Evolutionary conservation across 176 grass and related monocot genomes (phyloP), one percentile per base, ranked within the genome.

Genomic region (Pharus latifolius): DNA sequence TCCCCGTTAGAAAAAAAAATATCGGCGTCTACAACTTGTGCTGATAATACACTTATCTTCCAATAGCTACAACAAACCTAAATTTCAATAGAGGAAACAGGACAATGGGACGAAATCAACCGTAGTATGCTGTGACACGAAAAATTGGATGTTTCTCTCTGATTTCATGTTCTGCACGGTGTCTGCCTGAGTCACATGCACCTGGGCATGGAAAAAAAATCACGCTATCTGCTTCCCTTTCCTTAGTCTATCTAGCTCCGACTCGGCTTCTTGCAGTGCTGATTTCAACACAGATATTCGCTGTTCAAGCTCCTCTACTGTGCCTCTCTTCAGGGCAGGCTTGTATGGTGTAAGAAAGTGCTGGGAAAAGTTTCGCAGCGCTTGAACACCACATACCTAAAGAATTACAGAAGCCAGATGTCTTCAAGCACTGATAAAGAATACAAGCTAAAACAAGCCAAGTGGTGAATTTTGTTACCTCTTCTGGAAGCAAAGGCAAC

Each of bases 401-500:
- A 82, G 28, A 78, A 67, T 9, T 38, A 67, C 47, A 81, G 1
- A 48, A 47, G 61, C 0, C 8, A 7, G 13, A 16, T 12, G 49
- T 70, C 14, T 57, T 75, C 0, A 80, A 38, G 17, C 28, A 51
- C 30, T 54, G 12, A 11, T 10, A 33, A 63, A 62, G 10, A 63
- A 41, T 29, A 7, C 3, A 56, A 6, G 45, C 25, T 24, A 2
- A 2, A 56, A 64, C 33, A 75, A 18, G 38, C 10, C 13, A 34
- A 63, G 23, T 19, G n/a, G 1, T 22, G 3, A 42, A 86, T 82
- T 55, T 26, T 56, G 41, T 42, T 84, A 84, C 96, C 90, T 99
- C 96, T 56, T 91, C 77, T 6, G 96, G 88, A 76, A 99, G 96
- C 69, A 99, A 88, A 32, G 96, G 96, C 63, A 99, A 85, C 69